Conservation (phyloP, 306 rosid species). For the Carpinus viminea region DNA sequence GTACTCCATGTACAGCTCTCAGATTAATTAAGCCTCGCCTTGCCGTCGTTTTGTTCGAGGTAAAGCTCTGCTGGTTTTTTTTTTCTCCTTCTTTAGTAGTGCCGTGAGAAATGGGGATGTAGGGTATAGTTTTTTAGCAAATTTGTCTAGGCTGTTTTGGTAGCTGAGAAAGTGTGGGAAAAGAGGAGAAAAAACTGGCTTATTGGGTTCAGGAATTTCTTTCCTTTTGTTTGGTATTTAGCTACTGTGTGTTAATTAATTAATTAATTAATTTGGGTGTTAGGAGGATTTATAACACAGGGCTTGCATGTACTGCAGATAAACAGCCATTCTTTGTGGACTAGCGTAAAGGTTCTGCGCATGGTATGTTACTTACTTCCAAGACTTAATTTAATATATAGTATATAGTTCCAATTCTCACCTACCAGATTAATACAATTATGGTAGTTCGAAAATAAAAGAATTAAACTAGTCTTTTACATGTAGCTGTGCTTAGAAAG, state of each 20-base stretch:
- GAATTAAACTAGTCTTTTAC: not conserved
- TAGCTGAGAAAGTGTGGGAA: conserved; percentile 28
- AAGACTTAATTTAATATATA: no score
- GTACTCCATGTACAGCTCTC: conserved; percentile 44
- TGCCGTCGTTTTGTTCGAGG: conserved; percentile 55
- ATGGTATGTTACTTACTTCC: not conserved
- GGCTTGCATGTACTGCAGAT: not conserved
- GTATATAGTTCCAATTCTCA: no score
- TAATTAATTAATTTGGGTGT: not conserved
- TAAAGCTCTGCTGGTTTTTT: conserved; percentile 39
- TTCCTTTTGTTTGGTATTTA: no score
- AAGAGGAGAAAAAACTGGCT: conserved; percentile 6
- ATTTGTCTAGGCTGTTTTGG: conserved; percentile 11
- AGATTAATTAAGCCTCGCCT: conserved; percentile 54
- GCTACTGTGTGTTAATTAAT: no score
- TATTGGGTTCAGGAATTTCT: not conserved
- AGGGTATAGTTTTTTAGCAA: conserved; percentile 27
- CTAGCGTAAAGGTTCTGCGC: not conserved
- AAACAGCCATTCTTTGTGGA: not conserved
- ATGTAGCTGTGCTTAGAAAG: not conserved
- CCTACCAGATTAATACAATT: not conserved
- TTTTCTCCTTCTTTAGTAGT: not conserved
- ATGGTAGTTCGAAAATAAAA: not conserved
- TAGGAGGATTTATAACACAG: not conserved
- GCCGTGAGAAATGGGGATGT: conserved; percentile 20